Percentiles rank a stretch among this genome's conserved stretches.
phyloP scores from a whole-genome alignment of 2,329 filamentous ascomycete genomes.

The Exophiala aquamarina region DNA sequence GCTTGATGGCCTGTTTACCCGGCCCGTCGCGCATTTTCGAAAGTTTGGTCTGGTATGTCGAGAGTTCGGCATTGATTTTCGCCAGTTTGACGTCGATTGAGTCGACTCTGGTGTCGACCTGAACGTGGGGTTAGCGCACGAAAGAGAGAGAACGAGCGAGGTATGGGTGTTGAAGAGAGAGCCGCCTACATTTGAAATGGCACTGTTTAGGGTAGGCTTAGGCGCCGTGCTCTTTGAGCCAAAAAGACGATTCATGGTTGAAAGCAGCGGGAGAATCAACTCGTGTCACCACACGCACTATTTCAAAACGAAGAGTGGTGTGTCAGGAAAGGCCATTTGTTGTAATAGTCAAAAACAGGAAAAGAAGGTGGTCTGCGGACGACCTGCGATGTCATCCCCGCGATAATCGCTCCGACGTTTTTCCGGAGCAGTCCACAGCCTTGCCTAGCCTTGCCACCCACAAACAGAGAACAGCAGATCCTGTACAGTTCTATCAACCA shows the following conservation, averaged over 20 bases:
- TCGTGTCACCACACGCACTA: no score
- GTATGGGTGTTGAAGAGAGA: no score
- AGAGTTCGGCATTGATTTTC: slow-evolving; percentile 85
- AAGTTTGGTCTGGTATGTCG: slow-evolving; percentile 83
- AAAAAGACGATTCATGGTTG: slow-evolving; percentile 90
- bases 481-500: no score
- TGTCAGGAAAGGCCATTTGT: no score
- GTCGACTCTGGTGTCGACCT: slow-evolving; percentile 79
- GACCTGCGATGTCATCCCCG: no score
- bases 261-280: not conserved
- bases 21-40: slow-evolving; percentile 93
- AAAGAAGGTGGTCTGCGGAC: no score
- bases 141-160: slow-evolving; percentile 9
- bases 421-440: no score
- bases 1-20: slow-evolving; percentile 86
- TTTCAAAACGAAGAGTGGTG: no score
- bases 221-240: slow-evolving; percentile 82
- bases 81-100: slow-evolving; percentile 93
- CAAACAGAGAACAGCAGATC: no score
- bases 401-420: no score
- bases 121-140: slow-evolving; percentile 21
- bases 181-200: slow-evolving; percentile 71
- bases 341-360: no score
- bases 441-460: no score
- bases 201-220: slow-evolving; percentile 82